A percentile compares a stretch with the other conserved stretches of the same genome.
phyloP scores from a whole-genome alignment of 2,329 filamentous ascomycete species.

The Lomentospora prolificans region DNA sequence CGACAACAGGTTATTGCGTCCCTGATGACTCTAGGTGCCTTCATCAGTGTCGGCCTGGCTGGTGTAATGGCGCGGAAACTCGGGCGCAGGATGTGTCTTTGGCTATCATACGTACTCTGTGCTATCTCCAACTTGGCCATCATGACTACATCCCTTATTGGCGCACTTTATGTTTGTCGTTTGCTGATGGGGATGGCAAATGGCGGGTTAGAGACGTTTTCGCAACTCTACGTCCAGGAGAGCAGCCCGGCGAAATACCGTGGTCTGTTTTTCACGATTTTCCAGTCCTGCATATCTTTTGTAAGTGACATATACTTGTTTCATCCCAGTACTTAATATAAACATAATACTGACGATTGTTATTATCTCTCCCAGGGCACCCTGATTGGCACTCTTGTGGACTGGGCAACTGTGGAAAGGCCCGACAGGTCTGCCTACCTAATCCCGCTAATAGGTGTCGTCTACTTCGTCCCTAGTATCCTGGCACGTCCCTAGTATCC shows the following conservation, averaged over 20 bases:
- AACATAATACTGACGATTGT: not conserved
- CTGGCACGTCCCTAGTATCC: not conserved
- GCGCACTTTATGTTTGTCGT: not conserved
- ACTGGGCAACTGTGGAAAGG: not conserved
- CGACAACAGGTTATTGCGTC: conserved; percentile 36
- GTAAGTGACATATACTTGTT: no score
- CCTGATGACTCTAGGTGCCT: conserved; percentile 36
- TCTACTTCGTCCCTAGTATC: not conserved
- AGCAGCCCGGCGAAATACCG: not conserved
- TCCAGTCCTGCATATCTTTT: not conserved
- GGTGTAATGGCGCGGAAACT: conserved; percentile 26
- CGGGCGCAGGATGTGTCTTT: conserved; percentile 26
- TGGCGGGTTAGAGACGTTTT: not conserved
- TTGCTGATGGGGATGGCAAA: not conserved
- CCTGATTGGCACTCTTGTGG: not conserved
- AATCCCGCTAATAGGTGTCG: not conserved
- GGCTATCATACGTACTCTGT: conserved; percentile 17
- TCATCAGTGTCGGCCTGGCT: conserved; percentile 30
- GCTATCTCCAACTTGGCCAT: not conserved
- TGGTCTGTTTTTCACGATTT: not conserved
- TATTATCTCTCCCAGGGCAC: not conserved
- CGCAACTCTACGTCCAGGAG: not conserved
- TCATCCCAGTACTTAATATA: not conserved
- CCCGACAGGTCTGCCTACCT: not conserved
- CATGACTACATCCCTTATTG: not conserved